Evolutionary conservation across 495 filamentous ascomycete species (phyloP).

Genomic region (Hypoxylon cercidicola): DNA sequence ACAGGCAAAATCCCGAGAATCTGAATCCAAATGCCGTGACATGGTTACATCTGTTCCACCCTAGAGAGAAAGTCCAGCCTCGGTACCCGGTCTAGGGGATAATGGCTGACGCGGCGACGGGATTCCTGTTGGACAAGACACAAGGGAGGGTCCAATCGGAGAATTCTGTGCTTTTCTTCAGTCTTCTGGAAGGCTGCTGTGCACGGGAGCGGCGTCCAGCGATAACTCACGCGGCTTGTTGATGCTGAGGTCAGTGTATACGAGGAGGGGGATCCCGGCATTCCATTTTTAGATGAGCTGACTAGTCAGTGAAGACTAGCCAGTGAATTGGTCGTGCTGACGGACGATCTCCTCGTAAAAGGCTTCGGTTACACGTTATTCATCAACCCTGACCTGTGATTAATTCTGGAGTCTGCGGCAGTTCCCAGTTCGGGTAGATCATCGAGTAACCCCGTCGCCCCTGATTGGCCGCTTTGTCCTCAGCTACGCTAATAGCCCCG

Average conservation of each 20-base stretch:
- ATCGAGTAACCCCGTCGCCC: slow-evolving; percentile 7
- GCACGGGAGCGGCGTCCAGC: background rate
- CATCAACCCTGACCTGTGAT: slow-evolving; percentile 14
- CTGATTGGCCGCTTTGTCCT: slow-evolving; percentile 30
- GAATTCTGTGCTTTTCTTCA: slow-evolving; percentile 2
- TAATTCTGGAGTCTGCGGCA: slow-evolving; percentile 10
- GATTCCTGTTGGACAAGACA: background rate
- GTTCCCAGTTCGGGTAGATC: slow-evolving; percentile 38
- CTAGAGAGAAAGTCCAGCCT: background rate
- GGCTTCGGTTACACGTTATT: slow-evolving; percentile 3
- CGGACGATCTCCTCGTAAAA: slow-evolving; percentile 13
- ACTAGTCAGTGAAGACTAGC: slow-evolving; percentile 4
- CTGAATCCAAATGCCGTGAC: slow-evolving; percentile 9
- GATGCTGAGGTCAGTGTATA: slow-evolving; percentile 29
- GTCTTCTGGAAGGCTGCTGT: slow-evolving; percentile 3
- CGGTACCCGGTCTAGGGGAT: slow-evolving; percentile 20
- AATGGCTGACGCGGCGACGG: slow-evolving; percentile 11
- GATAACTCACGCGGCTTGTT: slow-evolving; percentile 1
- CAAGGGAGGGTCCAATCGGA: slow-evolving; percentile 24
- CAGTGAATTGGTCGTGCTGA: too few relatives aligned
- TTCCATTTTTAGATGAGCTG: slow-evolving; percentile 31
- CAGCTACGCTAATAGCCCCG: slow-evolving; percentile 28
- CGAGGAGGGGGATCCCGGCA: slow-evolving; percentile 13
- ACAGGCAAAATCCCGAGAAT: background rate
- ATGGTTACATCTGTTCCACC: slow-evolving; percentile 16